A percentile compares a stretch with the other conserved stretches of the same genome.
phyloP scores from a whole-genome alignment of 805 yeast species.

The Kodamaea sagamina region DNA sequence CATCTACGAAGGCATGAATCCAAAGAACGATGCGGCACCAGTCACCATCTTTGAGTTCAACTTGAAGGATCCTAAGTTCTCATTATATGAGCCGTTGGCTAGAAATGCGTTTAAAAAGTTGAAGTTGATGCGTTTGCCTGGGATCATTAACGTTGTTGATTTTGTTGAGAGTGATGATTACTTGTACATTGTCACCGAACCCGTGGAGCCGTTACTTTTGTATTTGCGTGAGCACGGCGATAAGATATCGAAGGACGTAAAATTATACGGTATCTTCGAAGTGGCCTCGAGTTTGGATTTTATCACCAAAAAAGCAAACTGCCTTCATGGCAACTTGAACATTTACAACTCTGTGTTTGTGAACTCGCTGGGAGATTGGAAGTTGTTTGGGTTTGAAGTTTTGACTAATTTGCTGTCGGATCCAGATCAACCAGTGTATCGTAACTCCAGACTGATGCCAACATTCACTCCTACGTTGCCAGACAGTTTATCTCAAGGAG shows the following conservation, averaged over 20 bases:
- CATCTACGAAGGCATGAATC: conserved; percentile 57
- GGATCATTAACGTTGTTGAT: conserved; percentile 63
- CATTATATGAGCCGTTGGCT: conserved; percentile 31
- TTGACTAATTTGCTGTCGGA: conserved; percentile 51
- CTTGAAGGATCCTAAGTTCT: conserved; percentile 38
- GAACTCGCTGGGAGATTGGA: conserved; percentile 76
- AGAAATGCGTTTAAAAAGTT: conserved; percentile 44
- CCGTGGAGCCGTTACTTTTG: conserved; percentile 53
- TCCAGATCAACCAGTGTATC: conserved; percentile 46
- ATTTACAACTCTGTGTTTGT: conserved; percentile 58
- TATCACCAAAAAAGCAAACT: conserved; percentile 56
- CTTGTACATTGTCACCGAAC: conserved; percentile 67
- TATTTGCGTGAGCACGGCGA: conserved; percentile 36
- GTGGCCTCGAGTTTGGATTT: conserved; percentile 56
- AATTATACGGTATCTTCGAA: conserved; percentile 57
- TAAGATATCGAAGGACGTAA: conserved; percentile 34
- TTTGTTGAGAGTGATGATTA: conserved; percentile 59
- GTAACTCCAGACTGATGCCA: conserved; percentile 29
- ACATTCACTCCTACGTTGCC: conserved; percentile 42
- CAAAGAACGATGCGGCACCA: conserved; percentile 49
- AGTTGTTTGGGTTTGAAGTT: conserved; percentile 77
- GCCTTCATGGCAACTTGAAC: conserved; percentile 66
- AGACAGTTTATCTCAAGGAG: conserved; percentile 41
- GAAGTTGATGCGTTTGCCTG: conserved; percentile 67
- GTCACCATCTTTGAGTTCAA: conserved; percentile 72